These are phyloP conservation scores for Raphanus hybrid DNA, from an alignment of 441 rosid species.

Conservation along the genomic window DNA sequence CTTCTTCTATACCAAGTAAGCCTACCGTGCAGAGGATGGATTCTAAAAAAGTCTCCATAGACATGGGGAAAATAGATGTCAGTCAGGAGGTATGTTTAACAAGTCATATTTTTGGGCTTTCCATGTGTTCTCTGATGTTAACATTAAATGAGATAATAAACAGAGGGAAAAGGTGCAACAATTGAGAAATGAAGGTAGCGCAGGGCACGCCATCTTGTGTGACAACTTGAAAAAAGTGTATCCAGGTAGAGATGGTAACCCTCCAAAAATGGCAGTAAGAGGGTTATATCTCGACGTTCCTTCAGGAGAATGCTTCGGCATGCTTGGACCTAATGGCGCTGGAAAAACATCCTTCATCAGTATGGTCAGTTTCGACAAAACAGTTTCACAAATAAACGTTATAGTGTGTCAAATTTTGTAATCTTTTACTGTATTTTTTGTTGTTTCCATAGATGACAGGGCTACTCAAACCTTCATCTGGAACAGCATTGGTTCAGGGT, in stretches of 20 bases:
- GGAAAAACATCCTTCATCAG: conserved; percentile 94
- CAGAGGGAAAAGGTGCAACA: conserved; percentile 89
- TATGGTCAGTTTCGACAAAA: conserved; percentile 59
- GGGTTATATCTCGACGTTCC: conserved; percentile 85
- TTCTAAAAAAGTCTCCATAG: conserved; percentile 59
- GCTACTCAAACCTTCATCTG: conserved; percentile 82
- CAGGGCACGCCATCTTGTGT: conserved; percentile 67
- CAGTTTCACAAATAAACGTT: conserved; percentile 13
- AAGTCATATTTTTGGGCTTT: background rate
- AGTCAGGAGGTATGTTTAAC: conserved; percentile 67
- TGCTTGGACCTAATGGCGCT: conserved; percentile 98
- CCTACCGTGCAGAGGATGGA: conserved; percentile 56
- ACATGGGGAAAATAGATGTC: conserved; percentile 84
- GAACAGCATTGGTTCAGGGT: conserved; percentile 84
- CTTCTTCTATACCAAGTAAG: conserved; percentile 50
- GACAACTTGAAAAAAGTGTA: conserved; percentile 80
- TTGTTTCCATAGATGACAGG: conserved; percentile 76
- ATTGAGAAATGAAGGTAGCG: conserved; percentile 59
- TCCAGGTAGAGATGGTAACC: conserved; percentile 90
- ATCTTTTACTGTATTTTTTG: background rate
- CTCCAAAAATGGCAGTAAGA: conserved; percentile 75
- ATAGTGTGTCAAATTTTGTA: conserved; percentile 7
- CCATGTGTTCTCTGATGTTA: conserved; percentile 4
- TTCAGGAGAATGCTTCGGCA: conserved; percentile 91
- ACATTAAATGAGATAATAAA: background rate